These are phyloP conservation scores for Fusarium sterilihyphosum DNA, from an alignment of 2,329 filamentous ascomycete species.

Conservation along the genomic window DNA sequence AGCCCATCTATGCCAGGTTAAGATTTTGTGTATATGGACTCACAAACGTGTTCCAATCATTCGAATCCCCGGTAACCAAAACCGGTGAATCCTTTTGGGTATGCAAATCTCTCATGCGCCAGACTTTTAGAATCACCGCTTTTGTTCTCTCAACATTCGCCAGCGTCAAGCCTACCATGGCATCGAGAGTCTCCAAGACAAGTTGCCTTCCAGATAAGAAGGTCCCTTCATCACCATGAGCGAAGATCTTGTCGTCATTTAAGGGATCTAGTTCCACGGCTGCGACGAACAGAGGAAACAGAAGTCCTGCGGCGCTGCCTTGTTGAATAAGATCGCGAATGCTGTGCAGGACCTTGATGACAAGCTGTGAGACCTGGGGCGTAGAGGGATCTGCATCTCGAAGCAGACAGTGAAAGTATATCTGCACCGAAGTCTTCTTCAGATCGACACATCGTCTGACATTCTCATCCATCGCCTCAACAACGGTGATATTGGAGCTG, in stretches of 20 bases:
- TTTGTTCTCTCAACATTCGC: constrained; percentile 56
- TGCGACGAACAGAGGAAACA: constrained; percentile 37
- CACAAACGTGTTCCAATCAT: constrained; percentile 43
- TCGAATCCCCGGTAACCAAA: neutral
- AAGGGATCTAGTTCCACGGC: constrained; percentile 35
- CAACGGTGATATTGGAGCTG: neutral
- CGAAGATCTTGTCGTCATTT: constrained; percentile 13
- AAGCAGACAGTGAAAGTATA: constrained; percentile 58
- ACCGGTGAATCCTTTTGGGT: neutral
- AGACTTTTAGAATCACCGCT: constrained; percentile 58
- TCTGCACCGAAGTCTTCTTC: constrained; percentile 52
- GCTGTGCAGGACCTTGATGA: constrained; percentile 16
- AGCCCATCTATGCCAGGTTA: constrained; percentile 31
- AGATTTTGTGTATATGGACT: constrained; percentile 43
- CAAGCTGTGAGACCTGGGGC: neutral
- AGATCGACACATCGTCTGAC: constrained; percentile 43
- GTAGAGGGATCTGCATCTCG: constrained; percentile 53
- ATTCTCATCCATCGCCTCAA: constrained; percentile 17
- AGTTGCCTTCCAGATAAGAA: constrained; percentile 25
- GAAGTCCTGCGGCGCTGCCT: constrained; percentile 32
- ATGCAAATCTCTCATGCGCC: constrained; percentile 54
- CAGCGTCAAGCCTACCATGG: constrained; percentile 53
- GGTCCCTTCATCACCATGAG: neutral
- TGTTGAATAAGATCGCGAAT: constrained; percentile 16
- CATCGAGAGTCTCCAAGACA: constrained; percentile 40